Base-by-base conservation (phyloP, 805 yeast genomes). In the Starmerella davenportii region DNA sequence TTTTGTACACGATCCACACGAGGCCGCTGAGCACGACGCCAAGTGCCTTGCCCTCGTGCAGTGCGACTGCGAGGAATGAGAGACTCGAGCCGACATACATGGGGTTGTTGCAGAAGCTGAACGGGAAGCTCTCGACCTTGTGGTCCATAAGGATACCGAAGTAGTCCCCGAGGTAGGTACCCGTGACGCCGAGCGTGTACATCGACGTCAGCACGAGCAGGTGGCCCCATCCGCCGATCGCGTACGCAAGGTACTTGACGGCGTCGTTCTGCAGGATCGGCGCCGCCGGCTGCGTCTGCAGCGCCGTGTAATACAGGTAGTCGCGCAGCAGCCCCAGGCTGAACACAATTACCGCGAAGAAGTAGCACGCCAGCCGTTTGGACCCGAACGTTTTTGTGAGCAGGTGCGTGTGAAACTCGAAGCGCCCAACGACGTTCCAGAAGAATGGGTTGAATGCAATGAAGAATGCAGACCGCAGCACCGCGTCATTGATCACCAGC, bases 121-220 rank as follows among this genome's bases (percentile, higher is more conserved):
- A 90, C 14, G 98, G 98, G 69, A 90, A 90, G 1, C 79, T 74
- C 15, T 87, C 77, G 43, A 90, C 94, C 54, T 93, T 70, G 46
- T 79, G 71, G 45, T 76, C 74, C 90, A 87, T 90, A 51, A 90
- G 68, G 51, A 90, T 85, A 1, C 96, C 96, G 60, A 90, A 90
- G 62, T 90, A 92, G 59, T 90, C 98, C 32, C 98, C 98, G 43
- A 90, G 62, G 54, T 90, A 90, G 9, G 98, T 90, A 19, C 98
- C 98, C 13, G 95, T 87, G 43, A 90, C 72, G 19, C 98, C 98
- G 47, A 90, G 66, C 13, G 78, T 77, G 63, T 73, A 87, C 96
- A 90, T 87, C 18, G 95, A 81, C 23, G 75, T 61, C 24, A 79
- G 46, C 2, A 85, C 96, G 38, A 90, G 69, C 8, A 80, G 59